Evolutionary conservation across 2,329 filamentous ascomycete species (phyloP).

Genomic region (Fusarium poae): DNA sequence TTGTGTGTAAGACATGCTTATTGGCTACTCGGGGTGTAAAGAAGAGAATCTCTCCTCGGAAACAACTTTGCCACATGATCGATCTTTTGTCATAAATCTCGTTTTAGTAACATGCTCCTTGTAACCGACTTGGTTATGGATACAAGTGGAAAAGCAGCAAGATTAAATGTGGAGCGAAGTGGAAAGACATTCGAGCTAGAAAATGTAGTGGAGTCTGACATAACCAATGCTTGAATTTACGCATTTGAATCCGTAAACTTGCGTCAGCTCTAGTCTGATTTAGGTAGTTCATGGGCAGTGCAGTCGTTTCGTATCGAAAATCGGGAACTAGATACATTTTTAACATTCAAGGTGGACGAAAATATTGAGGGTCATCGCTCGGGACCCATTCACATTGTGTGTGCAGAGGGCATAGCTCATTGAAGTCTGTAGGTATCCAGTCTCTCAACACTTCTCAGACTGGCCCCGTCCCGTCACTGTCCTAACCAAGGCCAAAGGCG

Average conservation of each 20-base stretch:
- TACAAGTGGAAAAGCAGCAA: not conserved
- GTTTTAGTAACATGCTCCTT: not conserved
- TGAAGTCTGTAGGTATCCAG: too few species aligned
- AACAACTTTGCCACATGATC: not conserved
- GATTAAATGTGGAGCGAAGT: not conserved
- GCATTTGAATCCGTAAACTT: not conserved
- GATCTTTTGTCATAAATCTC: not conserved
- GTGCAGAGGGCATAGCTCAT: too few species aligned
- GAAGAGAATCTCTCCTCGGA: accelerated
- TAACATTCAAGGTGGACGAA: too few species aligned
- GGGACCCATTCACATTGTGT: too few species aligned
- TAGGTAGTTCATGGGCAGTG: accelerated
- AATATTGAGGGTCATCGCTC: too few species aligned
- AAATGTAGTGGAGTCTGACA: not conserved
- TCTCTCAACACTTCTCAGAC: too few species aligned
- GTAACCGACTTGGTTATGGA: not conserved
- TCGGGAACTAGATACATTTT: too few species aligned
- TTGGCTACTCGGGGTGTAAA: too few species aligned
- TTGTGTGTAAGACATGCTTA: too few species aligned
- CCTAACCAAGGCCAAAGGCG: too few species aligned
- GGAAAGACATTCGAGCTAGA: not conserved
- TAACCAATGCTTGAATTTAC: not conserved
- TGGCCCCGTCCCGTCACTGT: too few species aligned
- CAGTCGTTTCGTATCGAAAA: not conserved
- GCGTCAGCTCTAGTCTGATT: not conserved